Evolutionary conservation across 202 grass and related monocot species (phyloP), one percentile per base, ranked within the genome.

Genomic region (Thinopyrum obtusiflorum): DNA sequence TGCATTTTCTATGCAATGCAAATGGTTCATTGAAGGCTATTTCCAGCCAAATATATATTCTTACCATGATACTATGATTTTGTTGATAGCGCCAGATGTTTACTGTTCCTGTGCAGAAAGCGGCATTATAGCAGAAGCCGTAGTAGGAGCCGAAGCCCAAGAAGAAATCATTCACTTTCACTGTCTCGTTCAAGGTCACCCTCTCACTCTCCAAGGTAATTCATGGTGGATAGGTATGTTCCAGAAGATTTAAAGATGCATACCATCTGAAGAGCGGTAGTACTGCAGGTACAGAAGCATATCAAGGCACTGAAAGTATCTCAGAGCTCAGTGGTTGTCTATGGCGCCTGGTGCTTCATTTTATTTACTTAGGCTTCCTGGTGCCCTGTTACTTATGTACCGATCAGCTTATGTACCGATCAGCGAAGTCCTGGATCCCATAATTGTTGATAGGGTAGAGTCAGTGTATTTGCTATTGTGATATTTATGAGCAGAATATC

Each of bases 111-210:
- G 21, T 86, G 72, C 92, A 97, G 93, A 80, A 88, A 90, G 37
- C 60, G 47, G 47, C 77, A 68, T 11, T 86, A 94, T 81, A 92
- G 91, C 81, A 92, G 91, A 91, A 97, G 92, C 83, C 87, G 4
- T 59, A 95, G 91, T 78, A 93, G 87, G 86, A 98, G 90, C 81
- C 92, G 90, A 61, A 97, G 89, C 80, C 93, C 87, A 79, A 79
- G 68, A 73, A 89, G 85, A 79, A 82, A 90, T 20, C 86, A 14
- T 37, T 91, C 92, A 6, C 73, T 20, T 46, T 89, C 95, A 18
- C 51, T 55, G 51, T 55, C 51, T 55, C 68, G 23, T 46, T 92
- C 95, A 21, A 68, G 40, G 9, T 95, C 93, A 27, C 89, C 88
- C 26, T 98, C 91, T 67, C 77, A 15, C 53, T 96, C 96, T 68